These are phyloP conservation scores for Oryza officinalis DNA, from an alignment of 176 grass and related monocot species.

Conservation along the genomic window DNA sequence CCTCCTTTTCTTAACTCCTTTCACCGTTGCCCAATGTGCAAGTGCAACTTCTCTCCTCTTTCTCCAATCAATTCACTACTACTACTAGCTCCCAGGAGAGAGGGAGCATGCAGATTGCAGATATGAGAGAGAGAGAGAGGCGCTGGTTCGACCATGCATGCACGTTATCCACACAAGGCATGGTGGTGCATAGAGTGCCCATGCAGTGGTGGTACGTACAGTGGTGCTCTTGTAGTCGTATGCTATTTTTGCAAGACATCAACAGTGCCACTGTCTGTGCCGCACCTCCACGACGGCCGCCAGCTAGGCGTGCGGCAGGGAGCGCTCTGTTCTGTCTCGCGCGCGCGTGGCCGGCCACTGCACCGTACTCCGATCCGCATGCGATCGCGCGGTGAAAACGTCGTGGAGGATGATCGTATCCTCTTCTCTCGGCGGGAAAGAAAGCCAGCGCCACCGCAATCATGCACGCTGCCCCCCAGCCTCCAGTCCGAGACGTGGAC, in stretches of 20 bases:
- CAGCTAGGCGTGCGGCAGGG: neutral
- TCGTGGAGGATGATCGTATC: no score
- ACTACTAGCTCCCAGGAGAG: neutral
- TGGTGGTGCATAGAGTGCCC: neutral
- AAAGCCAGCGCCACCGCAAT: slow-evolving; percentile 40
- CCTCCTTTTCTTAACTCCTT: slow-evolving; percentile 25
- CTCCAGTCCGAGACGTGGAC: slow-evolving; percentile 50
- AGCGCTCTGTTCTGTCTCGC: neutral
- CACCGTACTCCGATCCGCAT: no score
- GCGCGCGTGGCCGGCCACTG: neutral
- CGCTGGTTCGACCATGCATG: neutral
- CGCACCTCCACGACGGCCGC: neutral
- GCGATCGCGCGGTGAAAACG: neutral
- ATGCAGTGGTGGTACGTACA: neutral
- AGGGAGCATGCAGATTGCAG: neutral
- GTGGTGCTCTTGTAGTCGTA: neutral
- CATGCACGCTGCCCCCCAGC: slow-evolving; percentile 34
- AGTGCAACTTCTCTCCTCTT: neutral
- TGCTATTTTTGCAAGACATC: slow-evolving; percentile 17
- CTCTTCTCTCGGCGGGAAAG: neutral
- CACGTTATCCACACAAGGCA: slow-evolving; percentile 34
- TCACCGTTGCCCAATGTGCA: slow-evolving; percentile 28
- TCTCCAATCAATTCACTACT: neutral
- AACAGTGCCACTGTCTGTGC: neutral
- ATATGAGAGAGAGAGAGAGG: neutral